Conservation (phyloP, 2,329 filamentous ascomycete species). For the Aspergillaceae sp. region DNA sequence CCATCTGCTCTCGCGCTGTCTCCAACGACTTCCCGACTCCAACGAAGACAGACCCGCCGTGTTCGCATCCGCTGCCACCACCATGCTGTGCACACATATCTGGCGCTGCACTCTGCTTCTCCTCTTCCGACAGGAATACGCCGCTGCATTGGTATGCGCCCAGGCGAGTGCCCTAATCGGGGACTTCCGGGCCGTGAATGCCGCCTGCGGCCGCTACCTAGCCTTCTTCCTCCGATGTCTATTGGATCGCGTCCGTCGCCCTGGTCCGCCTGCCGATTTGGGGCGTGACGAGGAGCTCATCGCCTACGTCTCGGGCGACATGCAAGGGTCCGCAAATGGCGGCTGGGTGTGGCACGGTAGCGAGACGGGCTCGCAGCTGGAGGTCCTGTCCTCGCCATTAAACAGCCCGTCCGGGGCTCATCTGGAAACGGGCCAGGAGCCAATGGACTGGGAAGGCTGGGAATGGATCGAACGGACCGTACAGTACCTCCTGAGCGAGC, state of each 20-base stretch:
- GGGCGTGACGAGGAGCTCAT: constrained; percentile 78
- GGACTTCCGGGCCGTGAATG: constrained; percentile 61
- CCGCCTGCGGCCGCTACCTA: constrained; percentile 71
- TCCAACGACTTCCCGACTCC: constrained; percentile 35
- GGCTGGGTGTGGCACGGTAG: constrained; percentile 75
- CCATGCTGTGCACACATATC: constrained; percentile 70
- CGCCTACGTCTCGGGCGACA: constrained; percentile 74
- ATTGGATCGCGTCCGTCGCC: constrained; percentile 45
- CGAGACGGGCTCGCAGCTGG: constrained; percentile 40
- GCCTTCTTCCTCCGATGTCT: constrained; percentile 70
- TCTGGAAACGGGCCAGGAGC: constrained; percentile 9
- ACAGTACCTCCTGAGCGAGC: constrained; percentile 45
- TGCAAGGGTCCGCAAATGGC: constrained; percentile 68
- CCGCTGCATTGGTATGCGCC: constrained; percentile 63
- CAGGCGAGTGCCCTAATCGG: constrained; percentile 63
- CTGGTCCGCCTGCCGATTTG: constrained; percentile 29
- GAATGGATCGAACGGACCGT: constrained; percentile 59
- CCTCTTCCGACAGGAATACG: constrained; percentile 63
- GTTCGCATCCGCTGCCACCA: constrained; percentile 60
- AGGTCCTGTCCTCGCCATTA: constrained; percentile 14
- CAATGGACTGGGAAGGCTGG: constrained; percentile 72
- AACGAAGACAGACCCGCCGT: constrained; percentile 44
- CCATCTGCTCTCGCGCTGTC: constrained; percentile 60
- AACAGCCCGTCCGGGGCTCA: constrained; percentile 10
- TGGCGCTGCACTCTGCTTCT: constrained; percentile 81